phyloP scores from a whole-genome alignment of 306 rosid genomes.

The Betula pendula region DNA sequence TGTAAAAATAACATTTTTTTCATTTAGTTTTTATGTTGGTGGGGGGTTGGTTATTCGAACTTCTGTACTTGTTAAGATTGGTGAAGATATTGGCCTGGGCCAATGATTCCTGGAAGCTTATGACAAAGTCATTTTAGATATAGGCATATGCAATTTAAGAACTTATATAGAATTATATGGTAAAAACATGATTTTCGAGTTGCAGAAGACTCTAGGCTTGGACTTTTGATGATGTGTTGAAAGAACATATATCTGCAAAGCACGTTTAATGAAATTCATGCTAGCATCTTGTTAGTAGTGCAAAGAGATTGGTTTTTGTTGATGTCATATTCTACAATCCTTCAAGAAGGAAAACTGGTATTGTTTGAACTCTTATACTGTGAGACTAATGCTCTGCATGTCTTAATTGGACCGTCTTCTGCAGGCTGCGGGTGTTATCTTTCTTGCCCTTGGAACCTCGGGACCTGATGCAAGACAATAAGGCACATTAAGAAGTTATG shows the following conservation, averaged over 20 bases:
- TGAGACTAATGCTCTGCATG: not conserved
- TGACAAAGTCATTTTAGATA: not conserved
- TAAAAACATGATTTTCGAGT: not conserved
- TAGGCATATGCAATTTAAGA: not conserved
- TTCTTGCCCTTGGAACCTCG: constrained; percentile 45
- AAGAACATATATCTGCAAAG: not conserved
- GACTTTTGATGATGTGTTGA: not conserved
- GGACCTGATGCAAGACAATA: constrained; percentile 44
- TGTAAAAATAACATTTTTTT: too few relatives aligned
- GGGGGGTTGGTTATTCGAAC: too few relatives aligned
- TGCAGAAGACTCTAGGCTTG: not conserved
- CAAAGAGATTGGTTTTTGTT: not conserved
- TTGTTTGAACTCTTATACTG: not conserved
- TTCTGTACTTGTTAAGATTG: not conserved
- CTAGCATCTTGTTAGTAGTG: not conserved
- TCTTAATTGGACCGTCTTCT: constrained; percentile 25
- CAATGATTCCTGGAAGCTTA: not conserved
- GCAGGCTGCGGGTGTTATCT: constrained; percentile 74
- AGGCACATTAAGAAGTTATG: constrained; percentile 41
- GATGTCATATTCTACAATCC: not conserved
- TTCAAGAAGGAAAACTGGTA: not conserved
- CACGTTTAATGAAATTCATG: not conserved
- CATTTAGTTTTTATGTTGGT: too few relatives aligned
- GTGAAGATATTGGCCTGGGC: not conserved
- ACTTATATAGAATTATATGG: not conserved